Percentiles rank a stretch among this genome's conserved stretches.
These are phyloP conservation scores for Plantago ovata DNA, from an alignment of 257 asterid genomes.

Conservation along the genomic window DNA sequence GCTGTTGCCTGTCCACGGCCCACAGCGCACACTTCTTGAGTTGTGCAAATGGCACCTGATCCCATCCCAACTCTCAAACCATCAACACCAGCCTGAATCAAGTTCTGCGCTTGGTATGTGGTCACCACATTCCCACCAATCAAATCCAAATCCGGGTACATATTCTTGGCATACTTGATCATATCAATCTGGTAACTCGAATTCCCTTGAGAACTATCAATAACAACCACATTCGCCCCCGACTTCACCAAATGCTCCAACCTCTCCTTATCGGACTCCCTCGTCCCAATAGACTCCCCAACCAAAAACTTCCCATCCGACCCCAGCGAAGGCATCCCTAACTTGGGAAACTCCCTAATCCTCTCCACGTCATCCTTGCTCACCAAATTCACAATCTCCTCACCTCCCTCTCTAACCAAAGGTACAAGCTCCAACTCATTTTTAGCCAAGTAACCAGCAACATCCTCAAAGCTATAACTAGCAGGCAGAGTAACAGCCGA, in stretches of 20 bases:
- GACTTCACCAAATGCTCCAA: constrained; percentile 79
- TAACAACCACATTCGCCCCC: constrained; percentile 66
- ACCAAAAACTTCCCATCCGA: constrained; percentile 65
- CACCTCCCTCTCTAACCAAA: constrained; percentile 37
- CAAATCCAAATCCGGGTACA: constrained; percentile 65
- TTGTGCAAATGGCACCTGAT: constrained; percentile 88
- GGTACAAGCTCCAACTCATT: constrained; percentile 52
- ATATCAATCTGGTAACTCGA: constrained; percentile 76
- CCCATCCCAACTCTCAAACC: constrained; percentile 98
- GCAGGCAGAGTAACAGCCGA: constrained; percentile 46
- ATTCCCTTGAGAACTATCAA: constrained; percentile 90
- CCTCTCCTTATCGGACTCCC: constrained; percentile 77
- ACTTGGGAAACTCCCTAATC: constrained; percentile 61
- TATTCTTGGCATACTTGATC: constrained; percentile 68
- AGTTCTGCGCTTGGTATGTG: constrained; percentile 66
- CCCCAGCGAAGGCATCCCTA: constrained; percentile 68
- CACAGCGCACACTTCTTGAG: constrained; percentile 91
- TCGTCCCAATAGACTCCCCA: constrained; percentile 81
- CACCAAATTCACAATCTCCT: constrained; percentile 52
- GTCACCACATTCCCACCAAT: constrained; percentile 93
- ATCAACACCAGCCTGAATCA: constrained; percentile 83
- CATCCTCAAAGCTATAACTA: constrained; percentile 55
- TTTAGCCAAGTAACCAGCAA: constrained; percentile 64
- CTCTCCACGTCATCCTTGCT: constrained; percentile 43
- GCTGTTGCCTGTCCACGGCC: constrained; percentile 98